Base-by-base conservation (phyloP, 2,329 filamentous ascomycete genomes). In the Trichoderma sp. region DNA sequence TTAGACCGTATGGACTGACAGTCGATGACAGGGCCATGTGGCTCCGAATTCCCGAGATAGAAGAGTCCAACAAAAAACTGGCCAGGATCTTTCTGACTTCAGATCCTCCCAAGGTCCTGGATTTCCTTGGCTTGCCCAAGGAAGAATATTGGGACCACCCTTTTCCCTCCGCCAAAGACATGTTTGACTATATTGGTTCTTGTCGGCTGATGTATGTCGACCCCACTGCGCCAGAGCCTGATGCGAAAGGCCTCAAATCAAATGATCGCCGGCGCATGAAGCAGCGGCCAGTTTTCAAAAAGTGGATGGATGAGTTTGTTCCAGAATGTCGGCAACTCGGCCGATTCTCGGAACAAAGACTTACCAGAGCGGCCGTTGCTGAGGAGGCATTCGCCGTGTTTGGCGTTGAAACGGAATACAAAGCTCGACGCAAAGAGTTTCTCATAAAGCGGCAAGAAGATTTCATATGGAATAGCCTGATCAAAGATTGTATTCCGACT, bases 41-140 rank as follows among this genome's bases (percentile, higher is more conserved):
- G 75, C 73, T 95, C 0, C 86, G 91, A 0, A 84, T 94, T 18
- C 83, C 85, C 4, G 89, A 93, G 75, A 88, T 94, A 39, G 91
- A 94, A 73, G 70, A 76, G 0, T 71, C 81, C 2, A 82, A 92
- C 75, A 83, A 81, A 70, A 87, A 86, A 69, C 82, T 83, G 68
- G 81, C 87, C 59, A 85, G 85, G 68, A 74, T 95, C 1, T 82
- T 87, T 16, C 82, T 95, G 0, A 89, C 89, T 0, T 77, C 77
- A 1, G 83, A 90, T 13, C 88, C 91, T 0, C 71, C 71, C 1
- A 74, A 82, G 18, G 83, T 89, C 0, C 81, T 94, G 16, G 61
- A 77, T 0, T 93, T 95, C 73, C 82, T 94, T 0, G 89, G 87
- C 0, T 79, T 95, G 18, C 80, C 86, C 18, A 71, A 75, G 1